Evolutionary conservation across 1,139 yeast species (phyloP).

Genomic region (Yamadazyma songkhlaensis): DNA sequence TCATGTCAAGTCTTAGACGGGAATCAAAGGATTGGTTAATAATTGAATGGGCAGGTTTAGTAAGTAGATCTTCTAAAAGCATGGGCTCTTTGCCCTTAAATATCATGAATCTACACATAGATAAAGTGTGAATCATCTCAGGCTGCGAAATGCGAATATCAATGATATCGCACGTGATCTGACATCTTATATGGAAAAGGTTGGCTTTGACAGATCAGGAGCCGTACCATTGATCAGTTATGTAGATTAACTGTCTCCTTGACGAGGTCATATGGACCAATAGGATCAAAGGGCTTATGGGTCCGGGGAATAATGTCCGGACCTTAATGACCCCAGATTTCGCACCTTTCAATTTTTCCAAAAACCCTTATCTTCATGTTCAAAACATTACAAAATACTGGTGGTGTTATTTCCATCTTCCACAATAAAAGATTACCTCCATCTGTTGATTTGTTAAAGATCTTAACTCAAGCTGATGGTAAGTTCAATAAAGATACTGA

Average conservation of each 20-base stretch:
- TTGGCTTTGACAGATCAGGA: too few relatives aligned
- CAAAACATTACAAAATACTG: slow-evolving; percentile 43
- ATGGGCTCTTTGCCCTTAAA: slow-evolving; percentile 68
- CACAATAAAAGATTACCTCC: slow-evolving; percentile 37
- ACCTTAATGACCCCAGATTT: too few relatives aligned
- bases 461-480: slow-evolving; percentile 30
- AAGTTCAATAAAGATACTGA: slow-evolving; percentile 24
- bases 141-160: too few relatives aligned
- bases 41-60: slow-evolving; percentile 95
- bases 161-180: too few relatives aligned
- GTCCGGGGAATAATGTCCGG: too few relatives aligned
- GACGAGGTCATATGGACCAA: too few relatives aligned
- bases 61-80: slow-evolving; percentile 77
- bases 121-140: too few relatives aligned
- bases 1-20: slow-evolving; percentile 78
- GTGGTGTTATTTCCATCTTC: slow-evolving; percentile 43
- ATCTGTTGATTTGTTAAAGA: slow-evolving; percentile 29
- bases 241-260: too few relatives aligned
- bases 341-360: too few relatives aligned
- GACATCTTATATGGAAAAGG: too few relatives aligned
- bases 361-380: slow-evolving; percentile 15
- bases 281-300: too few relatives aligned
- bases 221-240: too few relatives aligned
- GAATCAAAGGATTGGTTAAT: slow-evolving; percentile 95
- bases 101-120: slow-evolving; percentile 51